Conservation (phyloP, 805 yeast genomes). For the Nematodospora valgi region DNA sequence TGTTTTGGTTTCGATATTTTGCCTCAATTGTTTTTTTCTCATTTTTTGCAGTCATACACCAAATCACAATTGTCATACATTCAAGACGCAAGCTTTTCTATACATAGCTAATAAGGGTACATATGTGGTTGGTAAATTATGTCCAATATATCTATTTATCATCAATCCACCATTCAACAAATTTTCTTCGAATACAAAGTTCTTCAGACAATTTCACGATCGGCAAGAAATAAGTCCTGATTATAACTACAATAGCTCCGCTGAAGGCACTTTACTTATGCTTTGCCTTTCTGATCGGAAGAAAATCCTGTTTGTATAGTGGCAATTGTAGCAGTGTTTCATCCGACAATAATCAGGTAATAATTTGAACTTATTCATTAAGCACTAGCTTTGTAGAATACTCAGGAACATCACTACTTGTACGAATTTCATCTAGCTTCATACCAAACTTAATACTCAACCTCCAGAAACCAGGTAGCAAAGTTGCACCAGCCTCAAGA, state of each 20-base stretch:
- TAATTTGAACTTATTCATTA: too few relatives aligned
- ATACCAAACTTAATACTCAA: slow-evolving; percentile 55
- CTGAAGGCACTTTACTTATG: slow-evolving; percentile 56
- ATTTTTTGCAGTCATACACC: too few relatives aligned
- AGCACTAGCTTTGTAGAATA: slow-evolving; percentile 55
- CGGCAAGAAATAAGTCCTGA: slow-evolving; percentile 62
- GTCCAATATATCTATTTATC: too few relatives aligned
- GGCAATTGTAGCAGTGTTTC: slow-evolving; percentile 61
- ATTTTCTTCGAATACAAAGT: slow-evolving; percentile 59
- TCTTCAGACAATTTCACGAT: slow-evolving; percentile 52
- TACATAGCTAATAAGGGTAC: too few relatives aligned
- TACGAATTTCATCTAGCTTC: slow-evolving; percentile 57
- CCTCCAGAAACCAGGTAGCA: slow-evolving; percentile 71
- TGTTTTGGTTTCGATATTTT: slow-evolving; percentile 98
- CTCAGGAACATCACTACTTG: slow-evolving; percentile 67
- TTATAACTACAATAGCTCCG: slow-evolving; percentile 58
- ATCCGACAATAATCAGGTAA: too few relatives aligned
- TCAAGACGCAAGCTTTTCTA: too few relatives aligned
- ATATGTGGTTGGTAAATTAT: too few relatives aligned
- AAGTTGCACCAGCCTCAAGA: slow-evolving; percentile 58
- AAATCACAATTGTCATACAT: too few relatives aligned
- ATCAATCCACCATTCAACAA: slow-evolving; percentile 55
- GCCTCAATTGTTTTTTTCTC: too few relatives aligned
- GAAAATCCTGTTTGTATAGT: slow-evolving; percentile 44
- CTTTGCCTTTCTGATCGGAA: slow-evolving; percentile 66